These are phyloP conservation scores for Huntiella bhutanensis DNA, from an alignment of 2,329 filamentous ascomycete genomes.

Conservation along the genomic window DNA sequence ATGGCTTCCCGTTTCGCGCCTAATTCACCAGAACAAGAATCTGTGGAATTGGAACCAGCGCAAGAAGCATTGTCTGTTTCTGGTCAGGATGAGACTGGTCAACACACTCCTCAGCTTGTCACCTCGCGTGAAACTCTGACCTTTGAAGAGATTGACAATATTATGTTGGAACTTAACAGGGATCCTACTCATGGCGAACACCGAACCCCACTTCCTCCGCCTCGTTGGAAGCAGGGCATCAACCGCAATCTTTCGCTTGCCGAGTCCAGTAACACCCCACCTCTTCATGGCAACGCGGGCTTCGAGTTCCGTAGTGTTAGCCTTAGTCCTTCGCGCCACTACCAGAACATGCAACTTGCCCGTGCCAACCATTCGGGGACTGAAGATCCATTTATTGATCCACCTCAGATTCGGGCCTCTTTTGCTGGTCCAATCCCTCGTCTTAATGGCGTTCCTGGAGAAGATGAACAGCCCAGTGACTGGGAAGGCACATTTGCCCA, in stretches of 20 bases:
- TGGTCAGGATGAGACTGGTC: constrained; percentile 13
- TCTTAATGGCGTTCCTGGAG: constrained; percentile 32
- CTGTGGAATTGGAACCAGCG: constrained; percentile 20
- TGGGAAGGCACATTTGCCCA: constrained; percentile 80
- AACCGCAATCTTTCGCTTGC: constrained; percentile 21
- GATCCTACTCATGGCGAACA: constrained; percentile 60
- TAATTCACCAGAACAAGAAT: constrained; percentile 12
- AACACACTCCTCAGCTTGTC: constrained; percentile 13
- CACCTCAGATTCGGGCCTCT: constrained; percentile 44
- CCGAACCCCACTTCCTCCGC: constrained; percentile 26
- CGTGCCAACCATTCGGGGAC: constrained; percentile 22
- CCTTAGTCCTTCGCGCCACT: constrained; percentile 48
- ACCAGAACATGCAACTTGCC: constrained; percentile 27
- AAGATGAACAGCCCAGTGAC: constrained; percentile 47
- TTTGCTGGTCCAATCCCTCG: constrained; percentile 36
- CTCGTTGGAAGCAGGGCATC: constrained; percentile 29
- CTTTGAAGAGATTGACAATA: constrained; percentile 75
- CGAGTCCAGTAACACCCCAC: constrained; percentile 14
- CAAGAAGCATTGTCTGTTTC: constrained; percentile 8
- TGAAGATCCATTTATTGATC: constrained; percentile 42
- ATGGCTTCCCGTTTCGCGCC: constrained; percentile 30
- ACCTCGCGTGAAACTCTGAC: constrained; percentile 25
- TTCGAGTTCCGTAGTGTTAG: constrained; percentile 44
- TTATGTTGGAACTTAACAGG: constrained; percentile 72
- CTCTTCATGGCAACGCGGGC: not conserved